These are phyloP conservation scores for Hansfordia pulvinata DNA, from an alignment of 2,329 filamentous ascomycete species.

Conservation along the genomic window DNA sequence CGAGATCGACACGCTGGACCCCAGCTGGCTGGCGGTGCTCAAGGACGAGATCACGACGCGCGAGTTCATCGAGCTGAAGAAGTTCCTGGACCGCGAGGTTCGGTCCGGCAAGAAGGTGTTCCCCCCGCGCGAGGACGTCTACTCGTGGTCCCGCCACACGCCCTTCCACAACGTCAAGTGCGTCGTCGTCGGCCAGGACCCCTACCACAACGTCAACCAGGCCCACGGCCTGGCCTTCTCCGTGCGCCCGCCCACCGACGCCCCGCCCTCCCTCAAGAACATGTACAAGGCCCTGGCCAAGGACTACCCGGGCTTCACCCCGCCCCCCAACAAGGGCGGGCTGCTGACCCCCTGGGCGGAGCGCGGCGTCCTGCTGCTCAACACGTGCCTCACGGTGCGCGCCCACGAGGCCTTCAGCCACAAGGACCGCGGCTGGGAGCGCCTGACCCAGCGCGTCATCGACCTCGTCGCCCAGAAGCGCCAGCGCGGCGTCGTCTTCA, in stretches of 20 bases:
- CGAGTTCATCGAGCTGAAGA: slow-evolving; percentile 79
- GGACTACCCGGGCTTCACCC: slow-evolving; percentile 70
- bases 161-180: slow-evolving; percentile 80
- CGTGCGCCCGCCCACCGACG: slow-evolving; percentile 74
- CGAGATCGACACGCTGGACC: slow-evolving; percentile 84
- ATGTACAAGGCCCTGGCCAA: slow-evolving; percentile 83
- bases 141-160: slow-evolving; percentile 93
- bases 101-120: slow-evolving; percentile 66
- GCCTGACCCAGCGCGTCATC: slow-evolving; percentile 82
- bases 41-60: slow-evolving; percentile 72
- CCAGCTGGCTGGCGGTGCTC: slow-evolving; percentile 79
- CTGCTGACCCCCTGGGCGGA: slow-evolving; percentile 90
- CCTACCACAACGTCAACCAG: slow-evolving; percentile 92
- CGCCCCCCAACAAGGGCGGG: slow-evolving; percentile 66
- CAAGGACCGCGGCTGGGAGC: slow-evolving; percentile 79
- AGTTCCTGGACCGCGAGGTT: slow-evolving; percentile 70
- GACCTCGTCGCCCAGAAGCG: slow-evolving; percentile 71
- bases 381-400: slow-evolving; percentile 88
- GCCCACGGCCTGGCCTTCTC: slow-evolving; percentile 95
- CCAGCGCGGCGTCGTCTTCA: slow-evolving; percentile 74
- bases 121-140: slow-evolving; percentile 78
- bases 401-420: slow-evolving; percentile 82
- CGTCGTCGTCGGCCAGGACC: slow-evolving; percentile 91
- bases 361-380: slow-evolving; percentile 81
- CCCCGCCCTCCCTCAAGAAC: slow-evolving; percentile 82